A percentile compares a stretch with the other conserved stretches of the same genome.
These are phyloP conservation scores for Hygrophorus russula DNA, from an alignment of 768 basidiomycete genomes.

Conservation along the genomic window DNA sequence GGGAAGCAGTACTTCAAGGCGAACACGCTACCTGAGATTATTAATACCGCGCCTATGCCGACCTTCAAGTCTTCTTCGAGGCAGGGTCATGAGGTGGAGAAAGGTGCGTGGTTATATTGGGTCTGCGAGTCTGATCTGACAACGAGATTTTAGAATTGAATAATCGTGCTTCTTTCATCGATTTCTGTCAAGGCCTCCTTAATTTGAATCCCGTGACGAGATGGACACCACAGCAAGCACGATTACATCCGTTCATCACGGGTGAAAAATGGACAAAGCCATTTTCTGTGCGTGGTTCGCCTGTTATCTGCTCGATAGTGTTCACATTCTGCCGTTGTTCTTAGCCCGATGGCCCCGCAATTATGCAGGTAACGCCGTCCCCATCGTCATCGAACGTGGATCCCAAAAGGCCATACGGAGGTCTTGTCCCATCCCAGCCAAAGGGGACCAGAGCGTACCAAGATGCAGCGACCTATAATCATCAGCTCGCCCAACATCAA, in stretches of 20 bases:
- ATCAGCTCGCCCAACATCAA: conserved; percentile 91
- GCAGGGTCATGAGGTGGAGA: conserved; percentile 77
- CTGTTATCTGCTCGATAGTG: conserved; percentile 5
- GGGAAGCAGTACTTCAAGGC: conserved; percentile 99
- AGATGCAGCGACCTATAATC: conserved; percentile 90
- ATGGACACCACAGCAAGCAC: conserved; percentile 96
- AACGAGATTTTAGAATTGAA: conserved; percentile 60
- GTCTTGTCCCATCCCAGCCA: conserved; percentile 80
- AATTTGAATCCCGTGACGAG: conserved; percentile 91
- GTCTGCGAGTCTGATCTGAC: not conserved
- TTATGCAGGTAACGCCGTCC: conserved; percentile 18
- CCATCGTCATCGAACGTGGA: conserved; percentile 30
- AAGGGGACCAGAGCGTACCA: conserved; percentile 80
- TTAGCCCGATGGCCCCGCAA: conserved; percentile 43
- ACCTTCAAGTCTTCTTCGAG: conserved; percentile 60
- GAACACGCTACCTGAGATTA: conserved; percentile 85
- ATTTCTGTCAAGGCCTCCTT: conserved; percentile 91
- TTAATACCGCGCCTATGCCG: conserved; percentile 92
- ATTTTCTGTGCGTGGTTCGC: conserved; percentile 50
- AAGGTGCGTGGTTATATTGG: conserved; percentile 41
- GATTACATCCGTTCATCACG: conserved; percentile 94
- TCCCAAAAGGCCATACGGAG: conserved; percentile 87
- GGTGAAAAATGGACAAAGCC: conserved; percentile 91
- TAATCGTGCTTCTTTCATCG: conserved; percentile 89
- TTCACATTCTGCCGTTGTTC: not conserved